phyloP scores from a whole-genome alignment of 2,329 filamentous ascomycete genomes.

The Colletotrichum karsti region DNA sequence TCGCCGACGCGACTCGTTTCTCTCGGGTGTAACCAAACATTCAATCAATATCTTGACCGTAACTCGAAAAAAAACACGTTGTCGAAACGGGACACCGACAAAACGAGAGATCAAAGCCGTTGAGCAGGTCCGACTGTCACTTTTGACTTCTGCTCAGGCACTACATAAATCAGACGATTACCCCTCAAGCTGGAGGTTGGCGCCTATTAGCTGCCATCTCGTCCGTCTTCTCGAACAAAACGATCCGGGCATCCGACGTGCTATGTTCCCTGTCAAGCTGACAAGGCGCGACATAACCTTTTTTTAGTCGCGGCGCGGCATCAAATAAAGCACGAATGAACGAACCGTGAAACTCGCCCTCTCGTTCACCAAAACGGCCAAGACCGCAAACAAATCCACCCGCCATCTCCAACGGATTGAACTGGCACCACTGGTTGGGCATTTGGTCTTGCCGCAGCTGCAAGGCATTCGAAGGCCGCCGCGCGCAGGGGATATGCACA shows the following conservation, averaged over 20 bases:
- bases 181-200: neutral
- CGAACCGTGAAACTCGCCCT: neutral
- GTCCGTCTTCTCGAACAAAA: neutral
- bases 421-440: neutral
- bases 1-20: neutral
- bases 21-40: neutral
- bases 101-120: neutral
- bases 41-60: neutral
- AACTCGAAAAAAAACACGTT: neutral
- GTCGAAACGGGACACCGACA: neutral
- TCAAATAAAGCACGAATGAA: neutral
- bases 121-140: neutral
- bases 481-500: constrained; percentile 19
- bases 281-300: neutral
- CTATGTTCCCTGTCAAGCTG: constrained; percentile 9
- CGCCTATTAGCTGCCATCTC: too few relatives aligned
- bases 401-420: neutral
- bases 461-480: neutral
- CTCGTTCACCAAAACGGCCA: neutral
- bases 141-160: neutral
- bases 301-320: neutral
- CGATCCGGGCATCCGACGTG: neutral
- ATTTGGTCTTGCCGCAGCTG: neutral
- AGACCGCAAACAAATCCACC: neutral
- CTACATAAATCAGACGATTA: neutral